These are phyloP conservation scores for Aspergillus ochraceoroseus DNA, from an alignment of 2,329 filamentous ascomycete genomes.

Conservation along the genomic window DNA sequence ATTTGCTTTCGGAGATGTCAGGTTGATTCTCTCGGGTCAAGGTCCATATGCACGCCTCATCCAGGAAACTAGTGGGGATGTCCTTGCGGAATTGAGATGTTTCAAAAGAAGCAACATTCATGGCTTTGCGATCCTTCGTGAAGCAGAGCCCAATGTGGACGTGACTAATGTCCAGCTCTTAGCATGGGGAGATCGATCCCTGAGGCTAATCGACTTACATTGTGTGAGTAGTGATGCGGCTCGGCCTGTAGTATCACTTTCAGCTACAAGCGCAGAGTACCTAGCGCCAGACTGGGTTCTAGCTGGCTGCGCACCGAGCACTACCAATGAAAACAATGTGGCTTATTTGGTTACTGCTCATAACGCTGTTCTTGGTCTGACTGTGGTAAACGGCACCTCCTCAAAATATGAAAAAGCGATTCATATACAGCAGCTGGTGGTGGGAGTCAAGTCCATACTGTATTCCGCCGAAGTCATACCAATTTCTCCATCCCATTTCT, in stretches of 20 bases:
- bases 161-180: constrained; percentile 38
- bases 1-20: constrained; percentile 24
- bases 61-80: constrained; percentile 30
- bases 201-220: constrained; percentile 43
- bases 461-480: constrained; percentile 76
- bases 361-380: constrained; percentile 66
- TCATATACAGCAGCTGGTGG: constrained; percentile 42
- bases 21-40: constrained; percentile 39
- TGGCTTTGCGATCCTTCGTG: constrained; percentile 32
- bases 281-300: constrained; percentile 71
- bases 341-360: constrained; percentile 75
- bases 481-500: constrained; percentile 54
- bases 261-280: constrained; percentile 39
- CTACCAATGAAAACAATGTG: constrained; percentile 26
- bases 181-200: constrained; percentile 64
- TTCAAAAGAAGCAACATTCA: constrained; percentile 40
- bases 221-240: constrained; percentile 22
- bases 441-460: constrained; percentile 68
- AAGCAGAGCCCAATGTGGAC: constrained; percentile 16
- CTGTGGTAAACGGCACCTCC: constrained; percentile 17
- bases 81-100: constrained; percentile 29
- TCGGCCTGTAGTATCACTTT: constrained; percentile 22
- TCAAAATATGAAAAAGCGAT: constrained; percentile 24
- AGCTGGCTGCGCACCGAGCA: constrained; percentile 50
- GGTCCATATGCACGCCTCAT: constrained; percentile 36